Base-by-base conservation (phyloP, 2,329 filamentous ascomycete genomes). In the Nothopassalora personata region DNA sequence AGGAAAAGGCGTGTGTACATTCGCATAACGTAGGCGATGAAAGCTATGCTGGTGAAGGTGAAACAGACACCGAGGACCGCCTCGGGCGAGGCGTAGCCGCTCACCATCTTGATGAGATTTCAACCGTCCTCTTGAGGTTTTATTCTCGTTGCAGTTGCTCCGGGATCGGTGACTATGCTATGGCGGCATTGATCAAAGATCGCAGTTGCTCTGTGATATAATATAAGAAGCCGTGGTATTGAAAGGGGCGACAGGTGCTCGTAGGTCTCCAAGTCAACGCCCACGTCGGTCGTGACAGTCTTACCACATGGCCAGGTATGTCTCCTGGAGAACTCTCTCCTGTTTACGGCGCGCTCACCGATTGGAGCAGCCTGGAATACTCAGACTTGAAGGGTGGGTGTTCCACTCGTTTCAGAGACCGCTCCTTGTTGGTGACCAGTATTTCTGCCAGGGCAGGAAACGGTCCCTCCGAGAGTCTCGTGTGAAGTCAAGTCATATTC, bases 21-120 rank as follows among this genome's bases (percentile, higher is more conserved):
- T 10, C 64, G 54, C n/a, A 64, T 51, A 5, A 53, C 9, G 23
- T 58, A 60, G 50, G 57, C 57, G 5, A 64, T 49, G 19, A 54
- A 60, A 10, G 64, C 64, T 18, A 64, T 48, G 27, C 56, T 36
- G 5, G 62, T 66, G 45, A 63, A 64, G 13, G 59, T 56, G 19
- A 64, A 49, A 31, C 61, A 60, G 33, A 64, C 62, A 27, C 54
- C 59, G 15, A 60, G 50, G 36, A 63, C 60, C 13, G 62, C 52
- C 48, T 55, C 51, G 30, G 56, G 56, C 23, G 62, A 64, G 9
- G 64, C 61, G 50, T 64, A 59, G 18, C 62, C 60, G 52, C 57
- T 62, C 13, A 43, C 39, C 39, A 43, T 43, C n/a, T 13, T n/a
- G 39, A 15, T 43, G 5, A 8, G 7, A 8, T 18, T 4, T 43